Evolutionary conservation across 371 early-diverging fungal genomes (phyloP), one percentile per base, ranked within the genome.

Genomic region (Rhizopus delemar): DNA sequence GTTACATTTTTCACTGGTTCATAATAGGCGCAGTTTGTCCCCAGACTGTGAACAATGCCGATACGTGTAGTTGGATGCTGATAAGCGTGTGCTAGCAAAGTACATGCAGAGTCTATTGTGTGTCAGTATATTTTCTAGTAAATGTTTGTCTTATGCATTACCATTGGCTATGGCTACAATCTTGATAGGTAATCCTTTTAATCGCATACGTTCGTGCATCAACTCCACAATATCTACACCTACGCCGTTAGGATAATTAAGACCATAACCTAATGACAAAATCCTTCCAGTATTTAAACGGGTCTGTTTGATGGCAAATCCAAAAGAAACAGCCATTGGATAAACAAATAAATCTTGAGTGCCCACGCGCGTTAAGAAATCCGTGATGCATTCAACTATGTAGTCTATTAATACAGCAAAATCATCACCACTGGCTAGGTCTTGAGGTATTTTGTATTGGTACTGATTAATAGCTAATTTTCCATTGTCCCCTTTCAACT

Each of bases 11-110:
- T 69, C 33, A 88, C 77, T 16, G 78, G 70, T 73, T 93, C 93
- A 63, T 92, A 90, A 70, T 95, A 98, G 33, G 96, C 93, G 45
- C 94, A 94, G 65, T 98, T 98, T 48, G 96, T 93, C 33, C 98
- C 98, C 5, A 96, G 92, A 60, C 96, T 97, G 36, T 95, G 86
- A 57, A 98, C 93, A 46, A 94, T 91, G 31, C 94, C 94, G 46
- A 95, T 72, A 63, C 86, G 82, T 16, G 95, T 95, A 45, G 87
- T 86, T 22, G 93, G 91, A 54, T 88, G 83, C 58, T 80, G 78
- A 78, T 94, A 96, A 5, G 93, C 93, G 59, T 95, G 90, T 28
- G 95, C 89, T 50, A 95, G 80, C 54, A 96, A 75, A 3, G 96
- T 93, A 43, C 95, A 94, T 12, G 94, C 95, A 3, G 95, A 92